Evolutionary conservation across 768 basidiomycete species (phyloP), one percentile per base, ranked within the genome.

Genomic region (Leccinum broughii): DNA sequence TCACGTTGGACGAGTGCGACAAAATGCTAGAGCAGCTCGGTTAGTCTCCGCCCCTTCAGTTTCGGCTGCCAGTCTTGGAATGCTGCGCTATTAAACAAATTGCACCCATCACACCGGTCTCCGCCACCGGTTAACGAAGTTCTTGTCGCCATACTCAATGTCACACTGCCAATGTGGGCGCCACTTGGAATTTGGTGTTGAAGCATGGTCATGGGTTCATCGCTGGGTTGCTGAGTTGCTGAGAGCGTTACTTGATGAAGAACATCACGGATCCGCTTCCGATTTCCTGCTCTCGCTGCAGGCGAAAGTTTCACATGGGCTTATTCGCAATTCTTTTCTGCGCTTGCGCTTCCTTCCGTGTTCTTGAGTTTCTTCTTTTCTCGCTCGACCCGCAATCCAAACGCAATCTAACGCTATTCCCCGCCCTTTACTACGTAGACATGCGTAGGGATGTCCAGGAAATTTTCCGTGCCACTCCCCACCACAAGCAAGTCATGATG

Each of bases 401-500:
- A 72, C 72, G 76, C 77, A 81, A 63, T 87, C 86, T 88, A 83
- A 88, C 86, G 74, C 84, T 81, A 83, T 83, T 60, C 61, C 37
- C 54, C 83, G 80, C 80, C 81, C 80, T 83, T 74, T 75, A 32
- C 70, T 65, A 61, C 73, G 64, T 72, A 99, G 97, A 98, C 89
- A 99, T 99, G 97, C 96, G 97, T 81, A 93, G 97, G 73, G 97
- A 99, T 75, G 96, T 99, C 65, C 97, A 99, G 87, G 97, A 99
- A 81, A 98, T 99, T 70, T 99, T 98, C 86, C 90, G 96, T 70
- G 85, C 93, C 17, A 98, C 97, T 20, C 97, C 97, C 54, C 96
- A 97, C 77, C 95, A 97, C 85, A 99, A 99, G 82, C 96, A 99
- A 83, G 97, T 99, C 67, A 99, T 99, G 97, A 99, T 99, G 97